Base-by-base conservation (phyloP, 2,329 filamentous ascomycete species). In the Fusarium albidum region DNA sequence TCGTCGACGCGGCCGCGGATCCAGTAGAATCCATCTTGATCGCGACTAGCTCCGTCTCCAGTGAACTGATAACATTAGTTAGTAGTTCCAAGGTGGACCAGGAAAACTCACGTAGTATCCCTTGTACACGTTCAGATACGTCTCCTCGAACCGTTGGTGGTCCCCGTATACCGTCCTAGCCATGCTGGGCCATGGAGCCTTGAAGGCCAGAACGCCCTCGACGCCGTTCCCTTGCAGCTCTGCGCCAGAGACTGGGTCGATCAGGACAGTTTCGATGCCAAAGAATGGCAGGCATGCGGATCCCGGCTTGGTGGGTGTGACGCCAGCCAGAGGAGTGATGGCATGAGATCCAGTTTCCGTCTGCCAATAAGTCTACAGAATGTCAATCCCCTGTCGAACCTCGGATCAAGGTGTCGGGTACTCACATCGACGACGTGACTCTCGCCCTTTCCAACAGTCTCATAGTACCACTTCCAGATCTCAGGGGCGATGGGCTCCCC, bases 401-500 rank as follows among this genome's bases (percentile, higher is more conserved):
- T n/a, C n/a, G n/a, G n/a, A n/a, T n/a, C n/a, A n/a, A n/a, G n/a
- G n/a, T n/a, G n/a, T n/a, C 21, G 21, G n/a, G n/a, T 5, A 84
- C 91, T 83, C 79, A 95, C 91, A 73, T 97, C 93, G 41, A 96
- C 88, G 71, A 97, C 82, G 69, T 97, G 93, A 38, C 90, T 88
- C 73, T 95, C 86, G 71, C 91, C 87, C 81, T 92, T 94, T 68
- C 93, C 93, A 42, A 97, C 91, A 59, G 88, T 83, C 73, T 96
- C 91, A 71, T 91, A 91, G 76, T 96, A 97, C 93, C 93, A 97
- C 77, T 96, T 96, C 93, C 93, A 97, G 42, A 97, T 89, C 73
- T 97, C 93, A 11, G 93, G 90, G n/a, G 93, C 93, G 66, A 97
- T 97, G 14, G 93, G 93, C 77, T 97, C 93, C 60, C 93, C 93